Conservation (phyloP, 768 basidiomycete species). For the Termitomyces sp. region DNA sequence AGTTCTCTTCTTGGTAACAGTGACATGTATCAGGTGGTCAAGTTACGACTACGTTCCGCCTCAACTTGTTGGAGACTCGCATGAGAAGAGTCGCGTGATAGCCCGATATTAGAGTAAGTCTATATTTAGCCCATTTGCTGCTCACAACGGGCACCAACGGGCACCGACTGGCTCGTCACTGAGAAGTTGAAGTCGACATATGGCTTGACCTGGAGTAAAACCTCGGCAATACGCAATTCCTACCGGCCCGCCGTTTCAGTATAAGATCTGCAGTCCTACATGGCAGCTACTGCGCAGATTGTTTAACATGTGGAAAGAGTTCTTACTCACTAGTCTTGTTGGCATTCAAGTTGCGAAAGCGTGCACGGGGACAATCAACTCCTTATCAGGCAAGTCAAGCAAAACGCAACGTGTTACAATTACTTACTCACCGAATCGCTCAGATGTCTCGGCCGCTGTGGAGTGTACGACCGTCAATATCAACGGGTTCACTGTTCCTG, state of each 20-base stretch:
- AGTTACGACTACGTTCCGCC: no score
- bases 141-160: neutral
- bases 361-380: constrained; percentile 52
- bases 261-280: constrained; percentile 3
- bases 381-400: constrained; percentile 29
- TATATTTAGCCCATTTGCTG: constrained; percentile 1
- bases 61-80: neutral
- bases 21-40: neutral
- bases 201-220: neutral
- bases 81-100: neutral
- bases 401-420: neutral
- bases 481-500: constrained; percentile 51
- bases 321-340: constrained; percentile 8
- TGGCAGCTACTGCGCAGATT: neutral
- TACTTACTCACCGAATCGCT: neutral
- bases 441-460: constrained; percentile 45
- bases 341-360: constrained; percentile 10
- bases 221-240: neutral
- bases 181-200: neutral
- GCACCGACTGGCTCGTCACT: neutral
- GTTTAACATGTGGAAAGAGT: constrained; percentile 7
- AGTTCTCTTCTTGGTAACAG: neutral
- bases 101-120: neutral
- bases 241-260: constrained; percentile 10
- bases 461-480: constrained; percentile 55